Evolutionary conservation across 176 grass and related monocot genomes (phyloP).

Genomic region (Rhynchospora tenuis): DNA sequence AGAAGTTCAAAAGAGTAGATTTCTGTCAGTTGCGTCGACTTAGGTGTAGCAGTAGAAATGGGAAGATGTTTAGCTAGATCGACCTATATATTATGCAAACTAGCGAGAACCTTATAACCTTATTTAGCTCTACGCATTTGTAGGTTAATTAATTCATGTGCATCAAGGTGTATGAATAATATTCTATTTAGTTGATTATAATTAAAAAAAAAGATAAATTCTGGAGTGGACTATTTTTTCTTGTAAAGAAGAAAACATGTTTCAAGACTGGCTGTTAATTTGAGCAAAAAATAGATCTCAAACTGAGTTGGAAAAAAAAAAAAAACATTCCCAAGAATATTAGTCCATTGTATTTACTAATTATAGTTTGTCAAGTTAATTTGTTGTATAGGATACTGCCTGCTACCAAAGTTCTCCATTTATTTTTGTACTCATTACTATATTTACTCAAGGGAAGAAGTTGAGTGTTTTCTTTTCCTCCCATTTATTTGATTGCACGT

Average conservation of each 20-base stretch:
- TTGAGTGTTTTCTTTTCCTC: background rate
- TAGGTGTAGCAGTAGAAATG: conserved; percentile 6
- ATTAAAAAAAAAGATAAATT: background rate
- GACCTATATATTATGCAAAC: conserved; percentile 5
- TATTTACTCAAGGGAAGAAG: too few relatives aligned
- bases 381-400: background rate
- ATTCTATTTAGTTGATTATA: background rate
- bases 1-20: background rate
- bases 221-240: too few relatives aligned
- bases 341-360: background rate
- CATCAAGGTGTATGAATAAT: conserved; percentile 2
- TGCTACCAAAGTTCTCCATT: background rate
- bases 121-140: background rate
- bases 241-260: too few relatives aligned
- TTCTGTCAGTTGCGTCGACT: background rate
- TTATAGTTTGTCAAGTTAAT: background rate
- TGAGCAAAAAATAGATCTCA: too few relatives aligned
- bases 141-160: conserved; percentile 5
- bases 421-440: background rate
- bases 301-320: too few relatives aligned
- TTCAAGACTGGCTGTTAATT: too few relatives aligned
- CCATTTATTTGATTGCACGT: background rate
- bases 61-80: background rate
- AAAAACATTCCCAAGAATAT: too few relatives aligned
- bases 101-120: background rate